Evolutionary conservation across 2,329 filamentous ascomycete genomes (phyloP).

Genomic region (Monilinia polystroma): DNA sequence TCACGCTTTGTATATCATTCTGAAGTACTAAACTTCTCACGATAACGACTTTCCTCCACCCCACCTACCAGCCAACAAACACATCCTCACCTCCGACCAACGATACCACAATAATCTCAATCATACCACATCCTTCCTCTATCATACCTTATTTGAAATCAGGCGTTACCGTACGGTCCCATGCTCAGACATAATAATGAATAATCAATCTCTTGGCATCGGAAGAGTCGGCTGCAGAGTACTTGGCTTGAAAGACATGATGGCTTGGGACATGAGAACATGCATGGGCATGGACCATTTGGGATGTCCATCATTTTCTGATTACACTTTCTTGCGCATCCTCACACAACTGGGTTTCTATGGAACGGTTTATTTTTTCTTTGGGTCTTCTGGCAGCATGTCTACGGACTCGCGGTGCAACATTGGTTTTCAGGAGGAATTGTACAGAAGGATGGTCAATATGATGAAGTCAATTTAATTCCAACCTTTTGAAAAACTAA

Average conservation of each 20-base stretch:
- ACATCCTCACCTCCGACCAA: neutral
- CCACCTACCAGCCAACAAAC: neutral
- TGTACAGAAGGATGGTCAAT: conserved; percentile 22
- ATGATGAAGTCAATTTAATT: conserved; percentile 22
- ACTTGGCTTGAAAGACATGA: conserved; percentile 9
- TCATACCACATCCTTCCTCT: no score
- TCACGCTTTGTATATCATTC: conserved; percentile 57
- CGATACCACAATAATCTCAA: conserved; percentile 5
- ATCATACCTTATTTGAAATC: conserved; percentile 3
- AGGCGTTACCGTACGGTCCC: neutral
- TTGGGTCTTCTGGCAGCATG: conserved; percentile 28
- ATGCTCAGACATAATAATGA: conserved; percentile 2
- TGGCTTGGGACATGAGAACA: conserved; percentile 1
- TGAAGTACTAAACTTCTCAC: conserved; percentile 67
- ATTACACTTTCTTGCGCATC: conserved; percentile 4
- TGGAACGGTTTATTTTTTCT: conserved; percentile 15
- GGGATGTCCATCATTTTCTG: conserved; percentile 1
- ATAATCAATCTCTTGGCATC: conserved; percentile 18
- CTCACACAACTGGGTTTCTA: conserved; percentile 13
- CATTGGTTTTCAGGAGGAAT: conserved; percentile 18
- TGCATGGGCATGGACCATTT: conserved; percentile 11
- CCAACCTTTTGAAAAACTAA: neutral
- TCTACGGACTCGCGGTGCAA: conserved; percentile 31
- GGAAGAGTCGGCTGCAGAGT: conserved; percentile 10
- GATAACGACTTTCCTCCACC: conserved; percentile 7